Base-by-base conservation (phyloP, 768 basidiomycete species). In the Pleurotus salmoneostramineus region DNA sequence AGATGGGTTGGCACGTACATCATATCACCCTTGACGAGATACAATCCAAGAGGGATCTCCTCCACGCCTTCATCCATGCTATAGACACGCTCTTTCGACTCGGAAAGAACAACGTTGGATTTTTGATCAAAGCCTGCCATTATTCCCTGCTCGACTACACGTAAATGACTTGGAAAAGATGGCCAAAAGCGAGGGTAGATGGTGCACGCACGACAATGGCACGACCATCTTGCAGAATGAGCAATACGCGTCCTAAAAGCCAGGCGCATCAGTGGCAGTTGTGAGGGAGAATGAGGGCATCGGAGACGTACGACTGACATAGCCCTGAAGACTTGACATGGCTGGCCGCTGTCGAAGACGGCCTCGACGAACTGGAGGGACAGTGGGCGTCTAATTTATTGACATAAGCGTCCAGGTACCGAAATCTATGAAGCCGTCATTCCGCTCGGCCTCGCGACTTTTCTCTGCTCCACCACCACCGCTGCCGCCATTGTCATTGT, bases 21-120 rank as follows among this genome's bases (percentile, higher is more conserved):
- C 82, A 95, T 95, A 69, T 99, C 97, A 2, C 97, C 97, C 66
- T 98, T 95, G 68, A 99, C 94, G 66, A 99, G 87, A 72, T 99
- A 98, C 46, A 98, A 78, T 0, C 97, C 97, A 27, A 98, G 78
- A 0, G 93, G 91, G 7, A 95, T 86, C 78, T 98, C 95, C 72
- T 98, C 93, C 31, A 97, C 94, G 42, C 91, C 90, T 65, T 92
- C 91, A 12, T 99, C 97, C 55, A 83, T 73, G 67, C 89, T 91
- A 71, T 91, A 98, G 35, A 98, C 87, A 64, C 96, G 87, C 70
- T 99, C 97, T 68, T 89, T 93, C 58, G 88, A 91, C 68, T 95
- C 92, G 11, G 95, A 89, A 57, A 99, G 84, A 63, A 99, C 94
- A 66, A 98, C 84, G 71, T 98, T 98, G 34, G 93, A 93, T 72